Evolutionary conservation across 768 basidiomycete genomes (phyloP).

Genomic region (Phlebiopsis flavidoalba): DNA sequence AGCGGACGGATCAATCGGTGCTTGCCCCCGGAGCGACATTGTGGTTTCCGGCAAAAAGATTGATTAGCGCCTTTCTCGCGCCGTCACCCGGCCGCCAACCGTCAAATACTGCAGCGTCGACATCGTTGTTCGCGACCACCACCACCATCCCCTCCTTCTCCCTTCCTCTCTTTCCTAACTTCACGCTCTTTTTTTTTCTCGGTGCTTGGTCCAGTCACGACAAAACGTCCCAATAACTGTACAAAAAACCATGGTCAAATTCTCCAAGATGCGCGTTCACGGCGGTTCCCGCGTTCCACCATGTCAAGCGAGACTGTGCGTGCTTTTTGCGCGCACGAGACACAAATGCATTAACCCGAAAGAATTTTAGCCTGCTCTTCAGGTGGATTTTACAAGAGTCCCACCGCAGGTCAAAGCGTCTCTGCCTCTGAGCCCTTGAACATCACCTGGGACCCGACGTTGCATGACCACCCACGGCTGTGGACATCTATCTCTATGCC

Average conservation of each 20-base stretch:
- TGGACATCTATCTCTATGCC: slow-evolving; percentile 69
- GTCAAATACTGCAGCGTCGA: background rate
- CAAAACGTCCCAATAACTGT: background rate
- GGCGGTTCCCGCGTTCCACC: slow-evolving; percentile 1
- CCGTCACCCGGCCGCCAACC: background rate
- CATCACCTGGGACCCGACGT: slow-evolving; percentile 60
- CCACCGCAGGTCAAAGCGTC: slow-evolving; percentile 41
- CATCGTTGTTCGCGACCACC: slow-evolving; percentile 5
- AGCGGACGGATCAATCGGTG: background rate
- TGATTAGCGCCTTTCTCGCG: background rate
- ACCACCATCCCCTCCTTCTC: slow-evolving; percentile 6
- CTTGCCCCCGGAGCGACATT: background rate
- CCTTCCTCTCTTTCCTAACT: slow-evolving; percentile 5
- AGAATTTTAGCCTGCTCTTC: slow-evolving; percentile 38
- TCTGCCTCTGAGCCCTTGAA: slow-evolving; percentile 44
- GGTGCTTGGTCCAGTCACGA: slow-evolving; percentile 2
- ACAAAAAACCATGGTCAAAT: slow-evolving; percentile 4
- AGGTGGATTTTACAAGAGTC: slow-evolving; percentile 60
- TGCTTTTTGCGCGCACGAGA: background rate
- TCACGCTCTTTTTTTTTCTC: slow-evolving; percentile 9
- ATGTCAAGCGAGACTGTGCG: slow-evolving; percentile 6
- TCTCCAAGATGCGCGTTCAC: slow-evolving; percentile 6
- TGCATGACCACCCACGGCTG: slow-evolving; percentile 44
- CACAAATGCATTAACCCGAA: too few relatives aligned
- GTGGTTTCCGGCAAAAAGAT: background rate